These are phyloP conservation scores for Aspergillus sojae DNA, from an alignment of 2,329 filamentous ascomycete species.

Conservation along the genomic window DNA sequence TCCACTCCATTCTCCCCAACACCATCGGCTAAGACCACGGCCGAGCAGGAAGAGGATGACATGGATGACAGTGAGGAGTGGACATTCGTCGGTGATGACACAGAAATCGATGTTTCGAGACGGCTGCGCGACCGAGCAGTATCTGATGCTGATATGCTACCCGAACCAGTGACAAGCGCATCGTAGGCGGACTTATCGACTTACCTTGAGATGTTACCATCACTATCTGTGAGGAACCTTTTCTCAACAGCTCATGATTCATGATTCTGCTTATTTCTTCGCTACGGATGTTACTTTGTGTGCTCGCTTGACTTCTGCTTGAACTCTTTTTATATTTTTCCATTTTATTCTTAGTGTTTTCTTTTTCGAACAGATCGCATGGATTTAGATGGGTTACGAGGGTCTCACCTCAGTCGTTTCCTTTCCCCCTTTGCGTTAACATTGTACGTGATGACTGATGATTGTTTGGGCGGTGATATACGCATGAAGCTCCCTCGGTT, in stretches of 20 bases:
- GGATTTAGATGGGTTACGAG: slow-evolving; percentile 3
- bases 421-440: neutral
- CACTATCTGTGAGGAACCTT: no score
- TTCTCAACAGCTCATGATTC: neutral
- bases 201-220: neutral
- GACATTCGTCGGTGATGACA: slow-evolving; percentile 79
- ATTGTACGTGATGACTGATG: slow-evolving; percentile 14
- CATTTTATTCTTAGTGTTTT: slow-evolving; percentile 2
- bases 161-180: slow-evolving; percentile 18
- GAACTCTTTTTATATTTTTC: neutral
- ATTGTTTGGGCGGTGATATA: slow-evolving; percentile 5
- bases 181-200: neutral
- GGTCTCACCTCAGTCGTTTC: neutral
- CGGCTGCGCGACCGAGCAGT: slow-evolving; percentile 35
- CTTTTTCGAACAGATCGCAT: slow-evolving; percentile 9
- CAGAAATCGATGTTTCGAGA: slow-evolving; percentile 48
- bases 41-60: slow-evolving; percentile 45
- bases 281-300: neutral
- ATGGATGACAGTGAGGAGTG: slow-evolving; percentile 77
- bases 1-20: slow-evolving; percentile 39
- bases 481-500: neutral
- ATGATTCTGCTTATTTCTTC: neutral
- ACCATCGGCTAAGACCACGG: slow-evolving; percentile 37
- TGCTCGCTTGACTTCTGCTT: neutral
- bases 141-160: slow-evolving; percentile 28